Evolutionary conservation across 1,284 basidiomycete species (phyloP).

Genomic region (Singerocomus inundabilis): DNA sequence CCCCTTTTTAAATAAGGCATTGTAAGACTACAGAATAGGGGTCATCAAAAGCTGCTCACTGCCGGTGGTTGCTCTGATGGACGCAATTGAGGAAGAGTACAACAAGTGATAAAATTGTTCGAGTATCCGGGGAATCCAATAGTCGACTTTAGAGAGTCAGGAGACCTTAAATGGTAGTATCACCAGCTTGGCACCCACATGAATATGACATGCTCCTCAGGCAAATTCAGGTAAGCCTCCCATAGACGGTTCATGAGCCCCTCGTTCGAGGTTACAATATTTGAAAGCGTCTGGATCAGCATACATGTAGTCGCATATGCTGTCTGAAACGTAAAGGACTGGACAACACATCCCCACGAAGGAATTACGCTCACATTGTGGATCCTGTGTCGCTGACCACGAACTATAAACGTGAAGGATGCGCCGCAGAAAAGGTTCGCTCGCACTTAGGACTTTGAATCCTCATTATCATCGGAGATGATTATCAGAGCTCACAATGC

Average conservation of each 20-base stretch:
- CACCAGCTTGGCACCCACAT: constrained; percentile 49
- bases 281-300: constrained; percentile 69
- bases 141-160: constrained; percentile 56
- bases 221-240: constrained; percentile 60
- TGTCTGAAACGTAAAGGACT: constrained; percentile 29
- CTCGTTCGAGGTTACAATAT: constrained; percentile 70
- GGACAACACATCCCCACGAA: constrained; percentile 14
- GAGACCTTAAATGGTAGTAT: background rate
- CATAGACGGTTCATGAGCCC: constrained; percentile 54
- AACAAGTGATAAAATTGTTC: constrained; percentile 60
- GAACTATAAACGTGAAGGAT: constrained; percentile 66
- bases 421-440: constrained; percentile 47
- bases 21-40: background rate
- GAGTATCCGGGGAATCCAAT: constrained; percentile 63
- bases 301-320: constrained; percentile 57
- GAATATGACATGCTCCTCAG: constrained; percentile 72
- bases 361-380: constrained; percentile 42
- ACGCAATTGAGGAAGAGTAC: constrained; percentile 75
- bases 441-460: constrained; percentile 42
- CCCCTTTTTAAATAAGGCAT: constrained; percentile 37
- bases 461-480: constrained; percentile 2
- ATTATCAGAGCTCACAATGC: constrained; percentile 55
- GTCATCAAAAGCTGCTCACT: constrained; percentile 46
- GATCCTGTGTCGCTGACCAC: constrained; percentile 57
- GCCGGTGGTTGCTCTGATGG: constrained; percentile 49